These are phyloP conservation scores for Diaporthe sp. DNA, from an alignment of 2,329 filamentous ascomycete genomes.

Conservation along the genomic window DNA sequence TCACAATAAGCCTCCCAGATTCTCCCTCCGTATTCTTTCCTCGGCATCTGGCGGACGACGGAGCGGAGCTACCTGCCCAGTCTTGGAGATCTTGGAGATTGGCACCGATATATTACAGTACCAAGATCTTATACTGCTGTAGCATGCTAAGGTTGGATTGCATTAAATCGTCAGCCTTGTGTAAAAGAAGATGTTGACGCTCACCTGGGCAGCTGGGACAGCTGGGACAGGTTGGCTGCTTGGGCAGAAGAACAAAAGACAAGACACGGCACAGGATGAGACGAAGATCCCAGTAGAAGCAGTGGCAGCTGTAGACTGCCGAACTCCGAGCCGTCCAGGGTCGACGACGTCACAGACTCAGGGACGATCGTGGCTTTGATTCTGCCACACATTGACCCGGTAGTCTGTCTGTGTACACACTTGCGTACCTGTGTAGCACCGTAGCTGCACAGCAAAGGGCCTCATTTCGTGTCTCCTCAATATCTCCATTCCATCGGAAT, in stretches of 20 bases:
- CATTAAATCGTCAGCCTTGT: neutral
- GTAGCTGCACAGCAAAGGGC: neutral
- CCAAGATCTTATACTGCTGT: neutral
- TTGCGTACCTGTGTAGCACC: neutral
- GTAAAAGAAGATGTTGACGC: neutral
- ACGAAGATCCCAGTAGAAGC: neutral
- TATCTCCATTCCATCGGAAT: slow-evolving; percentile 14
- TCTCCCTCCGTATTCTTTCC: neutral
- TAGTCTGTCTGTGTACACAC: no score
- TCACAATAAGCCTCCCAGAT: neutral
- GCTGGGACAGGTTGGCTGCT: no score
- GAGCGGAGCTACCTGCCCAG: neutral
- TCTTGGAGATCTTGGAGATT: no score
- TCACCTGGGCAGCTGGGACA: neutral
- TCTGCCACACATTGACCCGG: neutral
- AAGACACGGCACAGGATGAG: neutral
- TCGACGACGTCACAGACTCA: slow-evolving; percentile 23
- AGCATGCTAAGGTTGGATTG: neutral
- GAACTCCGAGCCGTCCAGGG: slow-evolving; percentile 19
- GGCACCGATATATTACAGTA: neutral
- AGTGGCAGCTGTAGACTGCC: slow-evolving; percentile 9
- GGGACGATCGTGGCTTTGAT: neutral
- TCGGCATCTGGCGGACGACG: slow-evolving; percentile 6
- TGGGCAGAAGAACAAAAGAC: neutral
- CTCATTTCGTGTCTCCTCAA: neutral